Conservation (phyloP, 306 rosid species). For the Parietaria judaica region DNA sequence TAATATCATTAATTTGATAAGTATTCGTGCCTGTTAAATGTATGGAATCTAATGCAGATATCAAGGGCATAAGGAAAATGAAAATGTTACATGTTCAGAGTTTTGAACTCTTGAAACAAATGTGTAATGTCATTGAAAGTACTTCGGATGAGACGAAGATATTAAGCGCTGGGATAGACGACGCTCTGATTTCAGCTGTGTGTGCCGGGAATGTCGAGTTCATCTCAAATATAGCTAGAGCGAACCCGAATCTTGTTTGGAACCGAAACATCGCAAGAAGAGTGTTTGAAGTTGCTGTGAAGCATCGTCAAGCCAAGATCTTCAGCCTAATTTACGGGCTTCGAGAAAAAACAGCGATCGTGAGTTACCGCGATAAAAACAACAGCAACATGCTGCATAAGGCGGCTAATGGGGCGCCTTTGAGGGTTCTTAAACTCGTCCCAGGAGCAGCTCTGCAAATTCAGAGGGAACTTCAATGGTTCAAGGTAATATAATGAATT, state of each 20-base stretch:
- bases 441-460: conserved; percentile 4
- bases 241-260: conserved; percentile 7
- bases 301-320: background rate
- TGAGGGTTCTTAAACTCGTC: background rate
- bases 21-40: no score
- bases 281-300: background rate
- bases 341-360: background rate
- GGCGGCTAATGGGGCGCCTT: background rate
- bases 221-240: background rate
- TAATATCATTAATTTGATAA: background rate
- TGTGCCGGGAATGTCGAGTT: background rate
- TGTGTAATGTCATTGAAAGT: background rate
- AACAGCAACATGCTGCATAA: background rate
- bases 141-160: background rate
- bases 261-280: background rate
- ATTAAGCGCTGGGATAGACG: background rate
- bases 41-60: no score
- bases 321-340: background rate
- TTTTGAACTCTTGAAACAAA: background rate
- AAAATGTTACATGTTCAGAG: background rate
- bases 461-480: conserved; percentile 6
- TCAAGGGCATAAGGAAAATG: background rate
- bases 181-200: background rate
- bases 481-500: background rate
- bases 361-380: background rate